These are phyloP conservation scores for Botryotinia calthae DNA, from an alignment of 2,329 filamentous ascomycete genomes.

Conservation along the genomic window DNA sequence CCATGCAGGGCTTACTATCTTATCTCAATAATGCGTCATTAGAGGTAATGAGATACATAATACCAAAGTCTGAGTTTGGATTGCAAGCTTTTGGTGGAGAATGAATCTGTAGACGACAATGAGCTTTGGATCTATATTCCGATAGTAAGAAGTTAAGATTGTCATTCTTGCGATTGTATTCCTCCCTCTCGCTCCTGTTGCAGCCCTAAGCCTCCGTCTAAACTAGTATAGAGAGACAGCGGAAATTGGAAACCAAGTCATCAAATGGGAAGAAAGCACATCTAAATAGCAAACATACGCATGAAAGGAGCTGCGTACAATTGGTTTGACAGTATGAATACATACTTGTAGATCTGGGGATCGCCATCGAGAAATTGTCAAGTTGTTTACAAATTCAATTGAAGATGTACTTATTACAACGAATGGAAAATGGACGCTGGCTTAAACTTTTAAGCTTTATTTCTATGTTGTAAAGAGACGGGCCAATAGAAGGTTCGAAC, in stretches of 20 bases:
- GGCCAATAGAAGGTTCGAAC: fast-evolving
- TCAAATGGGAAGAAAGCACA: too few species aligned
- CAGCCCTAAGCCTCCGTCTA: neutral
- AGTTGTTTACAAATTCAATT: neutral
- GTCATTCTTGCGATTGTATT: neutral
- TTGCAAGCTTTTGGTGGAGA: neutral
- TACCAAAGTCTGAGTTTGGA: neutral
- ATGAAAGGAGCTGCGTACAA: neutral
- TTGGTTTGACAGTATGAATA: neutral
- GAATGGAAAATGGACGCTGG: neutral
- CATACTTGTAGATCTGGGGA: neutral
- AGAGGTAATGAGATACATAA: neutral
- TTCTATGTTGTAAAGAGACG: neutral
- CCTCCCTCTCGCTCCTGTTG: neutral
- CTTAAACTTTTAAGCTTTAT: neutral
- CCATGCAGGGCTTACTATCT: neutral
- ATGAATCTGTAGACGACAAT: neutral
- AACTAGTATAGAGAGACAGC: too few species aligned
- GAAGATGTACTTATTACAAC: neutral
- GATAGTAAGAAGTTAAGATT: neutral
- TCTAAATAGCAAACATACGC: neutral
- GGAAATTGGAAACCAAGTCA: too few species aligned
- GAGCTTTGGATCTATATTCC: neutral
- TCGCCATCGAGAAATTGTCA: neutral
- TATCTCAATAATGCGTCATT: neutral